Percentiles rank a stretch among this genome's conserved stretches.
Evolutionary conservation across 208 protist species (phyloP).

Genomic region (Acanthamoeba castellanii): DNA sequence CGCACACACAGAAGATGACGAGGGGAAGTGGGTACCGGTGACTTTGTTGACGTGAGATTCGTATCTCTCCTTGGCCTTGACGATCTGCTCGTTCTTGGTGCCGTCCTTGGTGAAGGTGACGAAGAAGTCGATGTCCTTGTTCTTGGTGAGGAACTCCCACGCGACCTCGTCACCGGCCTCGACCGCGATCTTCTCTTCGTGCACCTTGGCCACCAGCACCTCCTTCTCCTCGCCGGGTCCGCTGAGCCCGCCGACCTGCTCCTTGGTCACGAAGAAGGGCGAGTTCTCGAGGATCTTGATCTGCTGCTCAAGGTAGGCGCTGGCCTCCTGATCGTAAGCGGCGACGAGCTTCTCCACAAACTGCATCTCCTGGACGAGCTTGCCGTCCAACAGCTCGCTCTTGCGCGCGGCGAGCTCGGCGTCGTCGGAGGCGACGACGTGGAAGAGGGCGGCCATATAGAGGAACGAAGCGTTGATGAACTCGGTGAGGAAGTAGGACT

Average conservation of each 20-base stretch:
- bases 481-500: constrained; percentile 72
- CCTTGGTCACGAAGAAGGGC: constrained; percentile 73
- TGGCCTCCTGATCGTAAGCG: neutral
- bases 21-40: neutral
- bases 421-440: neutral
- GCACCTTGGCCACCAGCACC: constrained; percentile 24
- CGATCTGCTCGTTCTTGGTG: neutral
- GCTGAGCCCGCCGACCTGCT: neutral
- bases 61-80: neutral
- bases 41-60: constrained; percentile 30
- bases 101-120: neutral
- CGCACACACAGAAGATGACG: neutral
- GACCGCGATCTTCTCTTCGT: constrained; percentile 41
- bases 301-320: constrained; percentile 48
- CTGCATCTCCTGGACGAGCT: neutral
- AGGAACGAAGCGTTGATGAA: constrained; percentile 65
- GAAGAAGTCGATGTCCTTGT: constrained; percentile 59
- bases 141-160: constrained; percentile 74
- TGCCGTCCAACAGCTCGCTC: neutral
- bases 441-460: neutral
- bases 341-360: neutral
- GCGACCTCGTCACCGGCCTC: neutral
- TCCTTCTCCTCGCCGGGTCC: constrained; percentile 5
- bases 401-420: neutral
- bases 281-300: constrained; percentile 71